Base-by-base conservation (phyloP, 257 asterid species). In the Asclepias syriaca region DNA sequence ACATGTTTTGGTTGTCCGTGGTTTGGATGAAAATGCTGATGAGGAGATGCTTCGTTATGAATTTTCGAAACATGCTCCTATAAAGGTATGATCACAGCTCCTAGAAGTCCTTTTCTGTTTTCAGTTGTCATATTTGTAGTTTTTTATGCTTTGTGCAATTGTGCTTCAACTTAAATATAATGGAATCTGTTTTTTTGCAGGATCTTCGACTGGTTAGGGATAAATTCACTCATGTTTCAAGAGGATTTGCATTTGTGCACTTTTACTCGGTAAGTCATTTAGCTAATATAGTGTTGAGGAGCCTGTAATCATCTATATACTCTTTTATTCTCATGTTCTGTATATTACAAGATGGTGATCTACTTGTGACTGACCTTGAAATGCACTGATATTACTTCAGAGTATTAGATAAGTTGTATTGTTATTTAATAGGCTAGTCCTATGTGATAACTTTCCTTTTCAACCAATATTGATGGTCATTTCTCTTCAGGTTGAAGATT, bases 1-100 rank as follows among this genome's bases (percentile, higher is more conserved):
- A 10, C 95, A 95, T 84, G 99, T 92, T 73, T 95, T 95, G 81
- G 99, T 92, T 75, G 96, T 92, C 79, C 99, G 97, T 32, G 99
- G 99, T 56, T 83, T 95, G 90, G 99, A 92, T 82, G 99, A 95
- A 74, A 90, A 95, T 88, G 98, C 99, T 71, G 98, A 95, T 69
- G 99, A 95, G 87, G 99, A 95, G 75, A 90, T 92, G 98, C 93
- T 95, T 76, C 98, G 99, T 43, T 95, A 95, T 79, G 98, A 95
- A 76, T 91, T 95, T 80, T 86, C 98, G 8, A 95, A 95, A 74
- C 96, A 95, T 74, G 85, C 97, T 86, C 98, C 99, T 67, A 88
- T 92, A 72, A 95, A 95, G 98, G 99, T 95, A 77, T 61, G 19
- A 39, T 65, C 22, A 71, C 71, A 22, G 8, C 21, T 64, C 45